Evolutionary conservation across 2,329 filamentous ascomycete species (phyloP).

Genomic region (Didymosphaeria variabile): DNA sequence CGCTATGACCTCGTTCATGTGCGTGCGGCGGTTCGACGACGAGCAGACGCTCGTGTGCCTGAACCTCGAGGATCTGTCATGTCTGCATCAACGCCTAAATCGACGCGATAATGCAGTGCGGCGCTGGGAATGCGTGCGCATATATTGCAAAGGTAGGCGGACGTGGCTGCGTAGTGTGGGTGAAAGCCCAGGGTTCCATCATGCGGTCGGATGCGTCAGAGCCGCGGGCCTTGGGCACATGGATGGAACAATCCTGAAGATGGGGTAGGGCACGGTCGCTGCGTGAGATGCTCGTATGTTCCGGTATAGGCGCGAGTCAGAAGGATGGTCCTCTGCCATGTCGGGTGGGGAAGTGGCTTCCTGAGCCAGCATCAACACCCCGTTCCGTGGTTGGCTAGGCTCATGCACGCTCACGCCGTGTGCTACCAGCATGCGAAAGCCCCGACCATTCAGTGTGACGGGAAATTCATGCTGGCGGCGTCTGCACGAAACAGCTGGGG

Average conservation of each 20-base stretch:
- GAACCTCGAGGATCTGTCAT: not conserved
- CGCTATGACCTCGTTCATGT: not conserved
- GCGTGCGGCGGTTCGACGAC: not conserved
- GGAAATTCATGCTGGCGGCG: not conserved
- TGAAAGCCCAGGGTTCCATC: not conserved
- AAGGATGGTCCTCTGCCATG: not conserved
- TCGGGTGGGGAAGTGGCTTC: not conserved
- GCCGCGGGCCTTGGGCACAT: not conserved
- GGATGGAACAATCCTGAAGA: not conserved
- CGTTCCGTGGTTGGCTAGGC: not conserved
- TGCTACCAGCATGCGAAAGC: not conserved
- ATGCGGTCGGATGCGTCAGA: too few species aligned
- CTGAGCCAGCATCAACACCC: not conserved
- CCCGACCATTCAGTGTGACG: constrained; percentile 3
- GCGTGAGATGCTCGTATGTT: not conserved
- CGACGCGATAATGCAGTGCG: too few species aligned
- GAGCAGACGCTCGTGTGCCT: too few species aligned
- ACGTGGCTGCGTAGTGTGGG: not conserved
- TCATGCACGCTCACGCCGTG: constrained; percentile 2
- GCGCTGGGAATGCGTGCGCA: too few species aligned
- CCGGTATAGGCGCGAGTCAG: not conserved
- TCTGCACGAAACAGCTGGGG: constrained; percentile 2
- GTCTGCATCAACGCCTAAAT: not conserved
- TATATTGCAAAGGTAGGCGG: too few species aligned
- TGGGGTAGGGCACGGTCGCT: not conserved